Evolutionary conservation across 2,329 filamentous ascomycete genomes (phyloP).

Genomic region (Aureobasidium uvarum): DNA sequence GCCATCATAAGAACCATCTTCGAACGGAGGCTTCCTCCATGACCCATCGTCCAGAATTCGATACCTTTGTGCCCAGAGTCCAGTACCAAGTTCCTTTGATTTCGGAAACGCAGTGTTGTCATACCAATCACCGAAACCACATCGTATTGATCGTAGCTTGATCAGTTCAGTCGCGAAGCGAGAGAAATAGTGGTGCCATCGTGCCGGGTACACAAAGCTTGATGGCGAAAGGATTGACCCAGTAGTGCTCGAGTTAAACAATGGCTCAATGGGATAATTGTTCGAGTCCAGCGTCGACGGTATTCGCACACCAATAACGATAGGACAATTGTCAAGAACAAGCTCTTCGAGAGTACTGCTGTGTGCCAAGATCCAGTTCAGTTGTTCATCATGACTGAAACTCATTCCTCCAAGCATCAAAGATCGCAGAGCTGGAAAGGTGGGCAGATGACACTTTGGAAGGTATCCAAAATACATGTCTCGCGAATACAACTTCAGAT

Average conservation of each 20-base stretch:
- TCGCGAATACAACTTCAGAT: conserved; percentile 43
- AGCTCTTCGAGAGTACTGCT: conserved; percentile 43
- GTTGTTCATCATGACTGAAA: conserved; percentile 49
- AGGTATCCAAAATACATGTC: conserved; percentile 44
- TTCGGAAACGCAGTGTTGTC: not conserved
- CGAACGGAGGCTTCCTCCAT: conserved; percentile 2
- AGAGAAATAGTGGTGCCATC: conserved; percentile 19
- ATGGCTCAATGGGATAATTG: conserved; percentile 18
- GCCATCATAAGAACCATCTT: conserved; percentile 1
- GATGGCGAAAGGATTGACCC: conserved; percentile 16
- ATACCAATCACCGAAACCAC: conserved; percentile 22
- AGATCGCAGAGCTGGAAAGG: conserved; percentile 44
- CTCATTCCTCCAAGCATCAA: conserved; percentile 45
- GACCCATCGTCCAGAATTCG: conserved; percentile 13
- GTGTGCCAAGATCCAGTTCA: conserved; percentile 49
- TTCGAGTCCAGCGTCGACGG: conserved; percentile 14
- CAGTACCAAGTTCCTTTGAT: not conserved
- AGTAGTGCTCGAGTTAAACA: conserved; percentile 17
- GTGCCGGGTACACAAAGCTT: conserved; percentile 3
- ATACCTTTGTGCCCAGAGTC: conserved; percentile 21
- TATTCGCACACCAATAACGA: conserved; percentile 17
- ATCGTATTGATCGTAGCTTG: conserved; percentile 12
- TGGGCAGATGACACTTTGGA: conserved; percentile 42
- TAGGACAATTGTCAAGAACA: conserved; percentile 47
- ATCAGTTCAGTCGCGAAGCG: not conserved